Base-by-base conservation (phyloP, 768 basidiomycete species). In the Hericium alpestre region DNA sequence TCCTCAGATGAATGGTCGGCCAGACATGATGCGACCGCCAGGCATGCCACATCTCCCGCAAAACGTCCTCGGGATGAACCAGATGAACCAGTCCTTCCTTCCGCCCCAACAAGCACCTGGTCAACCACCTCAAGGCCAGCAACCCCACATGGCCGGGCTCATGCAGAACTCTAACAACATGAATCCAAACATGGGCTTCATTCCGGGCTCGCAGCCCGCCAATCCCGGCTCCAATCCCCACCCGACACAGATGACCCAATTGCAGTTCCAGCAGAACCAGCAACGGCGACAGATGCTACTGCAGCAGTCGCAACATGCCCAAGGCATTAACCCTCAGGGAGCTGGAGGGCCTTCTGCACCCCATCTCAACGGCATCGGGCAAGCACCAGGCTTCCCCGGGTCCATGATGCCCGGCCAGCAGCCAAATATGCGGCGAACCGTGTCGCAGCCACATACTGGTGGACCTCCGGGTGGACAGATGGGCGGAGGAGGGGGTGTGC, bases 1-100 rank as follows among this genome's bases (percentile, higher is more conserved):
- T 47, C 38, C 49, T 54, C 64, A 67, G 66, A 83, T 83, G 80
- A 83, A 80, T 74, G 66, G 70, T 63, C 79, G 75, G 55, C 68
- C 66, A 60, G 76, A 81, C 62, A 72, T 81, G 71, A 61, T 81
- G 53, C 76, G 78, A 61, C 63, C 71, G 58, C 72, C 71, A 67
- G 69, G 69, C 65, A 71, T 77, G 60, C 62, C 69, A 46, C 74
- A 74, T 65, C 70, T 76, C 59, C 57, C 70, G 50, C 70, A 69
- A 48, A 65, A 65, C 53, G 74, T 80, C 69, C 61, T 69, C 13
- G 63, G 63, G 9, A 51, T 71, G 49, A 61, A 64, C 59, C 74
- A 64, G 54, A 32, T 32, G 32, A 32, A 65, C 59, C 74, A 64
- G 56, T 55, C 70, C 43, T 73, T 77, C 62, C 64, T 66, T 38